phyloP scores from a whole-genome alignment of 169 alveolate genomes.

The Eimeria sp. region DNA sequence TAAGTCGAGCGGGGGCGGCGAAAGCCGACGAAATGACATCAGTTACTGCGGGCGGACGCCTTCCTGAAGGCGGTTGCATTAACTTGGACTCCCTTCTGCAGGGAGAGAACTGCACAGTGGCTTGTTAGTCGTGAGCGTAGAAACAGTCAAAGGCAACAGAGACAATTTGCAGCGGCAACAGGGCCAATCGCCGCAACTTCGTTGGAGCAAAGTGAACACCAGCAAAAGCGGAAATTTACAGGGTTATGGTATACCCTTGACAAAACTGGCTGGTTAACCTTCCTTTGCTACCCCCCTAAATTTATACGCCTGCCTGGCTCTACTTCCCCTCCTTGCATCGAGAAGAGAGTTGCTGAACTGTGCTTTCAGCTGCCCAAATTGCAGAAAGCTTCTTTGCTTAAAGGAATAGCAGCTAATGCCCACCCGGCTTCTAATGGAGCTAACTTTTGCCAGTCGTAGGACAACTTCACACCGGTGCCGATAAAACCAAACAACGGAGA shows the following conservation, averaged over 20 bases:
- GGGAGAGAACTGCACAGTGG: background rate
- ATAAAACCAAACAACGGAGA: background rate
- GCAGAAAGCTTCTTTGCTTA: background rate
- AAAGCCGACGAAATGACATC: background rate
- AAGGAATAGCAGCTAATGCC: background rate
- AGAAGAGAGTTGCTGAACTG: background rate
- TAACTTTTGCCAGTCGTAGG: background rate
- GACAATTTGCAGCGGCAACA: background rate
- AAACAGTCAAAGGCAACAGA: background rate
- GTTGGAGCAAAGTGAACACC: background rate
- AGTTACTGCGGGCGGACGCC: background rate
- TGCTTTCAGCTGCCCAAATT: background rate
- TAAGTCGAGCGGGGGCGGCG: slow-evolving; percentile 39
- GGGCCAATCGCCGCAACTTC: background rate
- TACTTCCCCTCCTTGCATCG: background rate
- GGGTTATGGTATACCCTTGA: too few species aligned
- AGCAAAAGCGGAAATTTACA: too few species aligned
- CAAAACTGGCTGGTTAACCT: too few species aligned
- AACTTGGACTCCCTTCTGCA: slow-evolving; percentile 19
- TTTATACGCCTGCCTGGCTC: too few species aligned
- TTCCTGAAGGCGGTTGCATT: background rate
- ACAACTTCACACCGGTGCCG: background rate
- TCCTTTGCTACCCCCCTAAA: too few species aligned
- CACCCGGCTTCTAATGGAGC: background rate
- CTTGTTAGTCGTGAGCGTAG: background rate